These are phyloP conservation scores for Thermothielavioides terrestris DNA, from an alignment of 495 filamentous ascomycete species.

Conservation along the genomic window DNA sequence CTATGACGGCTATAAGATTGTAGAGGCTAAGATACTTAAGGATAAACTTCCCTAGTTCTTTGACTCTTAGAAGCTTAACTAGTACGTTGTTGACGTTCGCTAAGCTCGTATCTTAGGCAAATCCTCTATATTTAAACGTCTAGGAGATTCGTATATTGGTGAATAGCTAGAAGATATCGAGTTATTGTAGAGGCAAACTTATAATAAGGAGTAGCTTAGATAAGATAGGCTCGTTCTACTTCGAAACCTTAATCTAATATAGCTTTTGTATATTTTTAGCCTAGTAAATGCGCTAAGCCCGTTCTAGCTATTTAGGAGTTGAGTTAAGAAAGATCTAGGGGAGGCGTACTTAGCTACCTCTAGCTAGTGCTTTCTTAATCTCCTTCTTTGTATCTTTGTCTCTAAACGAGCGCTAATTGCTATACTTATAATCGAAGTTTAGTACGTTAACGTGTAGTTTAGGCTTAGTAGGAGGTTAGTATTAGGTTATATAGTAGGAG, in stretches of 20 bases:
- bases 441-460: background rate
- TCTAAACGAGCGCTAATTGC: background rate
- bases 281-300: background rate
- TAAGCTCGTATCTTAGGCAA: no score
- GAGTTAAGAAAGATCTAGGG: background rate
- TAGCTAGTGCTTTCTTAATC: background rate
- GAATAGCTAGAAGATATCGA: no score
- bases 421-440: conserved; percentile 1
- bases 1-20: conserved; percentile 10
- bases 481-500: no score
- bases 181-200: background rate
- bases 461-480: conserved; percentile 1
- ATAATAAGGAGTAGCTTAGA: background rate
- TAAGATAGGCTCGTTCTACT: background rate
- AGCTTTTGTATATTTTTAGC: background rate
- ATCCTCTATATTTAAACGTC: no score
- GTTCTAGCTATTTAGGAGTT: background rate
- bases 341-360: background rate
- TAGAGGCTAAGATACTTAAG: conserved; percentile 4
- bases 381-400: background rate
- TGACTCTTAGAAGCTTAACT: background rate
- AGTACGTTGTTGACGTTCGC: background rate
- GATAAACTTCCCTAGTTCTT: conserved; percentile 3
- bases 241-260: background rate
- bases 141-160: no score